Evolutionary conservation across 2,329 filamentous ascomycete genomes (phyloP), one percentile per base, ranked within the genome.

Genomic region (Aspergillus tubingensis): DNA sequence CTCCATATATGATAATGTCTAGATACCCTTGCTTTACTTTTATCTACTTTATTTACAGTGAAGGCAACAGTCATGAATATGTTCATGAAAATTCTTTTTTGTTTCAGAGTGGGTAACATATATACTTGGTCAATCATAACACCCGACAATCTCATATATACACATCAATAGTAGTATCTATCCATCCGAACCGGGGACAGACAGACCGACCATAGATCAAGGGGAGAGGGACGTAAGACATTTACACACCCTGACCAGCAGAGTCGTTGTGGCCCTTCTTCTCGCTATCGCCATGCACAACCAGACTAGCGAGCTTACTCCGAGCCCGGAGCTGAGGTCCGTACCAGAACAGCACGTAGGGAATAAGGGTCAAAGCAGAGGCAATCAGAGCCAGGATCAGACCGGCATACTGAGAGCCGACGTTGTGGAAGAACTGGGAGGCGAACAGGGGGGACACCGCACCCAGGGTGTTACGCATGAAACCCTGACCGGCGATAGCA

Each of bases 381-480:
- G 79, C 81, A 15, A 83, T 72, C 8, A 83, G 62, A 0, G 81
- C 77, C 56, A 84, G 65, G 17, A 84, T 74, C 17, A 84, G 67
- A 8, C 82, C 82, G 1, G 82, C 81, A 57, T 80, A 84, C 67
- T 83, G 81, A 61, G 80, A 82, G 3, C 81, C 82, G 13, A 84
- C 73, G 57, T 83, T 83, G 64, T 81, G 77, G 70, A 84, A 84
- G 70, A 84, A 83, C 50, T 82, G 79, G 32, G 74, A 78, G 11
- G 81, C 81, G 62, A 84, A 84, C 11, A 84, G 68, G 0, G 82
- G 82, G 23, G 81, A 81, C 0, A 84, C 79, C 2, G 81, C 82
- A 47, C 82, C 82, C 1, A 84, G 78, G 0, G 81, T 82, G 64
- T 84, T 84, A 17, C 82, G 75, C 78, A 84, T 80, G 57, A 83